Conservation (phyloP, 2,329 filamentous ascomycete species). For the Xylariales sp. region DNA sequence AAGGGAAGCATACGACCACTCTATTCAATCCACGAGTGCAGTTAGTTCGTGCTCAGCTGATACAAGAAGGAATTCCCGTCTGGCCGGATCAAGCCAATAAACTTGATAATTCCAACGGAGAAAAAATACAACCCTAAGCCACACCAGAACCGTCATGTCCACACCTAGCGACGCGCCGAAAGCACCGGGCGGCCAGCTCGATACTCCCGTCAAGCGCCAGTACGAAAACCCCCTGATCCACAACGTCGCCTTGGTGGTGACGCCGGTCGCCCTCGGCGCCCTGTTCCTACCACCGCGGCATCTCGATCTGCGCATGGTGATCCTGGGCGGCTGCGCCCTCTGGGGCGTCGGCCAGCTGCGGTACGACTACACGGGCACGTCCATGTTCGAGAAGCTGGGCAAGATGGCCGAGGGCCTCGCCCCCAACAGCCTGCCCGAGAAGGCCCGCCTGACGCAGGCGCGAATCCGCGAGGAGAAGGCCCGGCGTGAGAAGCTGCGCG, state of each 20-base stretch:
- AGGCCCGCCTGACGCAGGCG: conserved; percentile 41
- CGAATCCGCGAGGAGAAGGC: conserved; percentile 42
- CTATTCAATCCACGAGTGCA: no score
- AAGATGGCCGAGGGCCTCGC: background rate
- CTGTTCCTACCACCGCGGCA: conserved; percentile 49
- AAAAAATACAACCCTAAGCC: no score
- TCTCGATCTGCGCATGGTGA: conserved; percentile 44
- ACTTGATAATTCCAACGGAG: no score
- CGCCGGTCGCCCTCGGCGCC: conserved; percentile 41
- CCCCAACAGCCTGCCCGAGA: conserved; percentile 50
- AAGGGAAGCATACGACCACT: no score
- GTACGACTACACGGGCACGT: conserved; percentile 52
- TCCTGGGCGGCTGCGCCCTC: conserved; percentile 46
- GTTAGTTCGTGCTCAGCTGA: no score
- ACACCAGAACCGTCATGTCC: conserved; percentile 3
- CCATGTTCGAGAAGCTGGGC: conserved; percentile 42
- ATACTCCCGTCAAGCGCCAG: conserved; percentile 9
- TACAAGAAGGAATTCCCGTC: no score
- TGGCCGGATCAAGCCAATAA: no score
- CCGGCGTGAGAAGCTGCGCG: conserved; percentile 19
- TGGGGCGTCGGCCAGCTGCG: conserved; percentile 51
- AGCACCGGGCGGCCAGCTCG: conserved; percentile 4
- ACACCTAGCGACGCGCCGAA: conserved; percentile 3
- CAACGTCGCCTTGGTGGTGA: conserved; percentile 42
- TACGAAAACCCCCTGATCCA: conserved; percentile 33